These are phyloP conservation scores for Plantago lanceolata DNA, from an alignment of 305 asterid species.

Conservation along the genomic window DNA sequence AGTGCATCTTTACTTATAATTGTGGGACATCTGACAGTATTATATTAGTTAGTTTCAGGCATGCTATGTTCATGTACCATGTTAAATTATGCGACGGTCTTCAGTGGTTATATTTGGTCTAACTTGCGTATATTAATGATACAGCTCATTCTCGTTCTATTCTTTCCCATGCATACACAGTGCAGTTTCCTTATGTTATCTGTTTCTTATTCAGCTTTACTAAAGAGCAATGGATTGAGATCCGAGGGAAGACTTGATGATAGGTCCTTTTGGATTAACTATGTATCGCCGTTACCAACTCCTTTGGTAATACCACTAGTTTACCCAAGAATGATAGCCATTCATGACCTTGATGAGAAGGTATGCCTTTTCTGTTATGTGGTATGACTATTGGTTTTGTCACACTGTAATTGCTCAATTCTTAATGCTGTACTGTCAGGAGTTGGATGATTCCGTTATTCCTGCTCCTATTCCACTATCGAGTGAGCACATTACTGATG, in stretches of 20 bases:
- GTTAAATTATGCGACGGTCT: neutral
- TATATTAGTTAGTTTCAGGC: no score
- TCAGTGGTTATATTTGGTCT: neutral
- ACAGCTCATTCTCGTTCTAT: constrained; percentile 2
- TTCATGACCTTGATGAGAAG: constrained; percentile 79
- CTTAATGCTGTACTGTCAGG: constrained; percentile 45
- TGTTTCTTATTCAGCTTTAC: constrained; percentile 50
- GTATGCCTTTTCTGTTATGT: constrained; percentile 26
- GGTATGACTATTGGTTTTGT: constrained; percentile 15
- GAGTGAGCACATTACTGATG: constrained; percentile 63
- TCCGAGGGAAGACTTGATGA: constrained; percentile 78
- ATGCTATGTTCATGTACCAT: neutral
- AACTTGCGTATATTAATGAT: no score
- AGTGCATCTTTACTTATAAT: no score
- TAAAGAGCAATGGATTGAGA: constrained; percentile 73
- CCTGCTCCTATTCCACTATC: constrained; percentile 69
- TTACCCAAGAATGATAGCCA: constrained; percentile 77
- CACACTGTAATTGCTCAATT: constrained; percentile 22
- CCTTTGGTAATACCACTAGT: constrained; percentile 73
- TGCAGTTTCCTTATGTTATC: constrained; percentile 10
- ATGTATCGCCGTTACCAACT: constrained; percentile 67
- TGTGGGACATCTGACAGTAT: no score
- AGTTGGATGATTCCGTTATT: constrained; percentile 45
- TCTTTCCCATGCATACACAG: constrained; percentile 1
- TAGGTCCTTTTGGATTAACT: constrained; percentile 82